A percentile compares a stretch with the other conserved stretches of the same genome.
Conservation (phyloP, 2,329 filamentous ascomycete genomes). For the Fusarium falciforme region DNA sequence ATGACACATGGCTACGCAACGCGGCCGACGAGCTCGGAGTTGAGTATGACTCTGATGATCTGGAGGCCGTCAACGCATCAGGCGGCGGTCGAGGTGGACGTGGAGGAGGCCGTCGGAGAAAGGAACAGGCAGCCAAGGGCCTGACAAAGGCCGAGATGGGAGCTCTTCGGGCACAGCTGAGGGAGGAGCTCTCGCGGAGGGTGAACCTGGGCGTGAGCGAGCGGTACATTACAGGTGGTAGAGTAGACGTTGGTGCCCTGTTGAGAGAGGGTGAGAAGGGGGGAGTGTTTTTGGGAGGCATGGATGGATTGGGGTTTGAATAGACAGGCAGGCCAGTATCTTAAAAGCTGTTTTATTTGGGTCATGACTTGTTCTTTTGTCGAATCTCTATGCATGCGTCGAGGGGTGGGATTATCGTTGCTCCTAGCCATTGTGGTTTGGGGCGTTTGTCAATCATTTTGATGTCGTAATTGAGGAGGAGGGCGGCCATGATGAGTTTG, state of each 20-base stretch:
- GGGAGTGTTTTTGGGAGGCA: constrained; percentile 50
- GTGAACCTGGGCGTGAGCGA: constrained; percentile 92
- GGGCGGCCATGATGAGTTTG: constrained; percentile 64
- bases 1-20: constrained; percentile 84
- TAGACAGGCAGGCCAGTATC: neutral
- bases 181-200: constrained; percentile 74
- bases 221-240: constrained; percentile 83
- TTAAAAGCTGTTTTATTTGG: neutral
- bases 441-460: constrained; percentile 54
- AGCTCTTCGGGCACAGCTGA: constrained; percentile 77
- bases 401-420: constrained; percentile 50
- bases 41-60: constrained; percentile 91
- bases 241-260: constrained; percentile 84
- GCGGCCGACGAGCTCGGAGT: constrained; percentile 94
- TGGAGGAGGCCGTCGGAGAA: constrained; percentile 78
- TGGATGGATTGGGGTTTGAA: constrained; percentile 54
- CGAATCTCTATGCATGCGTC: constrained; percentile 45
- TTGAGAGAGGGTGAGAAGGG: constrained; percentile 68
- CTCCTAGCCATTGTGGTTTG: constrained; percentile 57
- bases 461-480: constrained; percentile 65
- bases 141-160: constrained; percentile 81
- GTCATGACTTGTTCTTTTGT: constrained; percentile 5
- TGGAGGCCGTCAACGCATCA: constrained; percentile 79
- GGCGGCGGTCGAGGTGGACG: constrained; percentile 71
- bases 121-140: constrained; percentile 75